Conservation (phyloP, 441 rosid genomes). For the Hura crepitans region DNA sequence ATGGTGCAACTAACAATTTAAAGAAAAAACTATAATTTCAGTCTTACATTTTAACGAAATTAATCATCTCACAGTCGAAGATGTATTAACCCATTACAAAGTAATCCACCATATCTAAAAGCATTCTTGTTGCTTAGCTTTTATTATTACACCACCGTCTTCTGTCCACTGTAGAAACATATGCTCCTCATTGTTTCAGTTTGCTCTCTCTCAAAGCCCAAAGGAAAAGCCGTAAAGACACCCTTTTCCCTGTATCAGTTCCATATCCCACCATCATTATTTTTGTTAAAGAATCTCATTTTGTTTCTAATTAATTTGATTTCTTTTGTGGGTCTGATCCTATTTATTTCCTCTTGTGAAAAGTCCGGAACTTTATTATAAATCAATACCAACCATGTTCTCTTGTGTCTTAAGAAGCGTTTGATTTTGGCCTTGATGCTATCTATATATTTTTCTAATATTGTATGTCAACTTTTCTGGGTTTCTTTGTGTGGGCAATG, state of each 20-base stretch:
- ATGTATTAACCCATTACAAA: slow-evolving; percentile 5
- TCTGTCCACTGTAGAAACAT: slow-evolving; percentile 16
- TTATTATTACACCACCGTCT: slow-evolving; percentile 13
- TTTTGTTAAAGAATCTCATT: slow-evolving; percentile 23
- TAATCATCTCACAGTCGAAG: not conserved
- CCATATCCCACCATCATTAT: slow-evolving; percentile 43
- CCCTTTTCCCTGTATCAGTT: slow-evolving; percentile 13
- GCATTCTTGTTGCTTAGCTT: slow-evolving; percentile 8
- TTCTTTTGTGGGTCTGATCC: slow-evolving; percentile 12
- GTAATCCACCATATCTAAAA: slow-evolving; percentile 3
- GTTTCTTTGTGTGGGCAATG: slow-evolving; percentile 32
- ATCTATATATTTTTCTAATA: slow-evolving; percentile 16
- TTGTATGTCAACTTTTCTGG: slow-evolving; percentile 30
- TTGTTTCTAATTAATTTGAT: slow-evolving; percentile 9
- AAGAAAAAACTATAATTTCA: not conserved
- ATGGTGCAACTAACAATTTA: not conserved
- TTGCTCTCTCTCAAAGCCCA: slow-evolving; percentile 10
- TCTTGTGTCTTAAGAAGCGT: slow-evolving; percentile 23
- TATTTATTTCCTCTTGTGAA: slow-evolving; percentile 18
- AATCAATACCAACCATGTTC: slow-evolving; percentile 17
- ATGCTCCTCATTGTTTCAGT: not conserved
- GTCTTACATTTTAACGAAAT: no score
- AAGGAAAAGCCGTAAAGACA: slow-evolving; percentile 28
- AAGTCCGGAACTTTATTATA: slow-evolving; percentile 13
- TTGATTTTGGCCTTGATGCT: slow-evolving; percentile 20